These are phyloP conservation scores for Salix exigua DNA, from an alignment of 345 rosid species.

Conservation along the genomic window DNA sequence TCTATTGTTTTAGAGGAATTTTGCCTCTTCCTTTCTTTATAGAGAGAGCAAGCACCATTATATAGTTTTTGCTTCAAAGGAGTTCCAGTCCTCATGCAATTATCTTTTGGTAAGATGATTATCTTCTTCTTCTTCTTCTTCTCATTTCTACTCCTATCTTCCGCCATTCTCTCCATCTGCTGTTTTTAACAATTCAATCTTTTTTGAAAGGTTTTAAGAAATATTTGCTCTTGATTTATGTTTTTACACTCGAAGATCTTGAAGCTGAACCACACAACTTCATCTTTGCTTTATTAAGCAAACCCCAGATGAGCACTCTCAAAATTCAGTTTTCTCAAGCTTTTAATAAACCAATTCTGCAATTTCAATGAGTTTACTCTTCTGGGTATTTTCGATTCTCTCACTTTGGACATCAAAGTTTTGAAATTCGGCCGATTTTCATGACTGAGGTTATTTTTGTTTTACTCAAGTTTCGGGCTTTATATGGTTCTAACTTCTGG, in stretches of 20 bases:
- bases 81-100: constrained; percentile 17
- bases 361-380: background rate
- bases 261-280: background rate
- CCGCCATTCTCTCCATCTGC: background rate
- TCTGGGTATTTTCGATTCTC: background rate
- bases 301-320: background rate
- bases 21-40: background rate
- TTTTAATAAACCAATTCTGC: background rate
- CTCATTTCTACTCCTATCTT: background rate
- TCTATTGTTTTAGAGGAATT: background rate
- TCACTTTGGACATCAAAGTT: background rate
- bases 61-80: background rate
- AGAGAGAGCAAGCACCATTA: background rate
- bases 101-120: constrained; percentile 11
- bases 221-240: background rate
- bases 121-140: background rate
- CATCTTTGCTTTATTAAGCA: background rate
- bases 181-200: background rate
- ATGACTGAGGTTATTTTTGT: background rate
- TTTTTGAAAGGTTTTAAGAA: background rate
- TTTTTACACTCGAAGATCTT: constrained; percentile 6
- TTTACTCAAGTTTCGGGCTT: background rate
- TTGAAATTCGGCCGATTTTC: background rate
- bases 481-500: constrained; percentile 8
- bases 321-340: background rate